Conservation (phyloP, 2,329 filamentous ascomycete species). For the Colletotrichum sp. region DNA sequence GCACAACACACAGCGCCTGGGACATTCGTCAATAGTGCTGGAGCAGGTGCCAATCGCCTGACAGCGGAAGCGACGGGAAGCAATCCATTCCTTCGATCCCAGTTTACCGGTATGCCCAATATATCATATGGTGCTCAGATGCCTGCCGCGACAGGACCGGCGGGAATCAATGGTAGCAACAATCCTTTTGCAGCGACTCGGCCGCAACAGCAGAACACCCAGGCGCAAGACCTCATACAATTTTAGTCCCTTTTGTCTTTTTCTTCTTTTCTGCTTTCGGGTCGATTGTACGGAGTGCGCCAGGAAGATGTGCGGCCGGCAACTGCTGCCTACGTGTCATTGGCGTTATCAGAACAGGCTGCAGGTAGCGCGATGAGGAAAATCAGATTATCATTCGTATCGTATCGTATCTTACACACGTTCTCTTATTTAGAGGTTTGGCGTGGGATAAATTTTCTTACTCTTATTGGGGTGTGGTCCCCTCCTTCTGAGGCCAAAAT, state of each 20-base stretch:
- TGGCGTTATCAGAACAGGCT: neutral
- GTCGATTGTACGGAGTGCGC: neutral
- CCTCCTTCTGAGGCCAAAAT: neutral
- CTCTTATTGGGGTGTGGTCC: neutral
- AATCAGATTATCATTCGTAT: neutral
- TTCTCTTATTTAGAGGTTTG: neutral
- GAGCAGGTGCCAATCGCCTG: constrained; percentile 75
- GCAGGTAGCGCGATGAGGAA: neutral
- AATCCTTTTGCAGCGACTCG: constrained; percentile 65
- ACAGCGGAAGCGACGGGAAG: constrained; percentile 76
- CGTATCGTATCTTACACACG: neutral
- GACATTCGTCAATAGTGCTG: constrained; percentile 95
- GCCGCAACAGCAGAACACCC: constrained; percentile 52
- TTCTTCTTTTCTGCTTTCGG: neutral
- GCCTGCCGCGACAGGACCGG: constrained; percentile 62
- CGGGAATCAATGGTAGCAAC: constrained; percentile 58
- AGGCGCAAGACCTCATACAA: constrained; percentile 67
- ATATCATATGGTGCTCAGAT: constrained; percentile 58
- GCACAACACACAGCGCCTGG: constrained; percentile 96
- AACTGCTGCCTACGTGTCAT: neutral
- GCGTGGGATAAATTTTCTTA: neutral
- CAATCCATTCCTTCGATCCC: constrained; percentile 88
- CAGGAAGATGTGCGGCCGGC: neutral
- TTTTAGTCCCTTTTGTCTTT: constrained; percentile 48
- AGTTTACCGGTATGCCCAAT: constrained; percentile 79